A percentile compares a stretch with the other conserved stretches of the same genome.
Evolutionary conservation across 306 rosid species (phyloP).

Genomic region (Comarum palustre): DNA sequence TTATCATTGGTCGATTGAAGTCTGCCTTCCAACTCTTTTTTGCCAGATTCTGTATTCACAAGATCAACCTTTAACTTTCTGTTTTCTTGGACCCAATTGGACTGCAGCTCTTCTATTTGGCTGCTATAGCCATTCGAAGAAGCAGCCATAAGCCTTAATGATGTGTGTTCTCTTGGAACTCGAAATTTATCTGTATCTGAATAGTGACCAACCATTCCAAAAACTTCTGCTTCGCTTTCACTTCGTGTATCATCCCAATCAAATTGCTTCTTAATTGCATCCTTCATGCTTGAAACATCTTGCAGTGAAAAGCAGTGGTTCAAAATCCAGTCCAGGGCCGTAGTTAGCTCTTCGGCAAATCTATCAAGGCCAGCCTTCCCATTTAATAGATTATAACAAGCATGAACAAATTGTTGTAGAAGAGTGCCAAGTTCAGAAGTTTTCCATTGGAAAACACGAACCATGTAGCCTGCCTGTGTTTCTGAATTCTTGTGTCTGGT

Average conservation of each 20-base stretch:
- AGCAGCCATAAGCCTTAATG: conserved; percentile 21
- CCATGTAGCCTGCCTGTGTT: conserved; percentile 59
- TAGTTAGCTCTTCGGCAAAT: conserved; percentile 47
- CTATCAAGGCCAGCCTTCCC: conserved; percentile 54
- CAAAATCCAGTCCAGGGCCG: conserved; percentile 80
- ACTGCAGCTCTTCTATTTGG: conserved; percentile 35
- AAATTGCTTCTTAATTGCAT: conserved; percentile 70
- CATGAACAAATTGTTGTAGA: conserved; percentile 57
- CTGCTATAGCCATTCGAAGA: conserved; percentile 34
- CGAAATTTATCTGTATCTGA: conserved; percentile 36
- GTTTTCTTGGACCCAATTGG: conserved; percentile 35
- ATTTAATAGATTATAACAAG: conserved; percentile 62
- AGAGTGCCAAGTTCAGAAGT: conserved; percentile 55
- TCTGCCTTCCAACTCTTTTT: conserved; percentile 43
- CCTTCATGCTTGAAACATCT: conserved; percentile 86
- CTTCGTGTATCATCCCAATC: conserved; percentile 86
- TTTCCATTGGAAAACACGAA: conserved; percentile 90
- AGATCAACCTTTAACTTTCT: conserved; percentile 33
- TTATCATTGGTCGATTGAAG: conserved; percentile 43
- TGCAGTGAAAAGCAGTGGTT: conserved; percentile 89
- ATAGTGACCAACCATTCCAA: conserved; percentile 42
- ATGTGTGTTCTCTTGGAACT: conserved; percentile 30
- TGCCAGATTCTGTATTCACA: conserved; percentile 33
- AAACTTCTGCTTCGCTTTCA: conserved; percentile 67
- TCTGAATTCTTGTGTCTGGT: conserved; percentile 38